Conservation (phyloP, 2,329 filamentous ascomycete species). For the Chrysoporthe deuterocubensis region DNA sequence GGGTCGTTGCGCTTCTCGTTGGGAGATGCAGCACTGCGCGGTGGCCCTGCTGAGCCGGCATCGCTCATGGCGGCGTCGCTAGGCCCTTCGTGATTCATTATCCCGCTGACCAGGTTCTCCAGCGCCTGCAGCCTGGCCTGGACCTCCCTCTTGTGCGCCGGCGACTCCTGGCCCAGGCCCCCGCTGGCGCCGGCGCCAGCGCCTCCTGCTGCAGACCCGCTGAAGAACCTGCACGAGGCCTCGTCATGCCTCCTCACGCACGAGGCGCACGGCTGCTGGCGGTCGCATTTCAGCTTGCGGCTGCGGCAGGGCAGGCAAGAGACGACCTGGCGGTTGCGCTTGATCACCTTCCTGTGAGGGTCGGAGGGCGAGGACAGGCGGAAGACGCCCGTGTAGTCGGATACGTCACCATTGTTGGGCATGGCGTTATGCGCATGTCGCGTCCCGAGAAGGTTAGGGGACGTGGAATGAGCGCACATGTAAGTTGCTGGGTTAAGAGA, state of each 20-base stretch:
- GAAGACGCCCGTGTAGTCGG: constrained; percentile 41
- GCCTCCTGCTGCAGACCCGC: constrained; percentile 28
- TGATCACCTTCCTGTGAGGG: constrained; percentile 38
- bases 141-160: constrained; percentile 39
- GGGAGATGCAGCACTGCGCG: background rate
- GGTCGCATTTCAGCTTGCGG: constrained; percentile 50
- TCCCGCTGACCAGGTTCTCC: constrained; percentile 46
- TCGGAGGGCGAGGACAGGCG: constrained; percentile 38
- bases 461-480: background rate
- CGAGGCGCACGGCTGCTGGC: constrained; percentile 44
- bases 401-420: constrained; percentile 27
- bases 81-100: constrained; percentile 32
- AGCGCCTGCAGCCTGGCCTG: constrained; percentile 45
- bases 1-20: background rate
- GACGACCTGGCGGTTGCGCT: constrained; percentile 46
- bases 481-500: background rate
- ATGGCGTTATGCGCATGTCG: background rate
- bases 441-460: background rate
- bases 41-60: background rate
- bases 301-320: constrained; percentile 48
- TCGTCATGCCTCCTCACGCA: constrained; percentile 45
- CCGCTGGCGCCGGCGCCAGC: constrained; percentile 8
- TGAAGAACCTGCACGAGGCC: constrained; percentile 39
- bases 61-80: background rate
- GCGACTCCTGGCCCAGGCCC: background rate